Conservation (phyloP, 2,329 filamentous ascomycete genomes). For the Aspergillus vadensis region DNA sequence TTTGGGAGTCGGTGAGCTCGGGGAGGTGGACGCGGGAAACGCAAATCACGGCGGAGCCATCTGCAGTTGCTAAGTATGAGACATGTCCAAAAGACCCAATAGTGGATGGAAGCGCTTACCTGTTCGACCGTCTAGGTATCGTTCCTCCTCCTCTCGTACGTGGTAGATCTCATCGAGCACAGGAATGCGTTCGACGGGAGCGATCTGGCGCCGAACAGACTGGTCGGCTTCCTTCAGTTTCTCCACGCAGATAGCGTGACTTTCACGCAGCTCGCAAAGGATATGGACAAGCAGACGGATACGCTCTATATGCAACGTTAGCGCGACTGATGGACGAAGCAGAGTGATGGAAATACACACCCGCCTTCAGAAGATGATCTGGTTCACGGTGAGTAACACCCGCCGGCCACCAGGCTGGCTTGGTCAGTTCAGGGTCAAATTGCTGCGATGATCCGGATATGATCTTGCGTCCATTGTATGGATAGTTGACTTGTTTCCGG, state of each 20-base stretch:
- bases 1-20: slow-evolving; percentile 22
- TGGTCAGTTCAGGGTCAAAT: slow-evolving; percentile 37
- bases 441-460: slow-evolving; percentile 33
- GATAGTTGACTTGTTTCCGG: slow-evolving; percentile 40
- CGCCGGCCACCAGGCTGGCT: slow-evolving; percentile 38
- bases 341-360: slow-evolving; percentile 19
- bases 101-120: slow-evolving; percentile 23
- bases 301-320: slow-evolving; percentile 22
- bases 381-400: slow-evolving; percentile 37
- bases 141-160: slow-evolving; percentile 37
- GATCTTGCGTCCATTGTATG: slow-evolving; percentile 38
- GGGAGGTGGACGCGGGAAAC: slow-evolving; percentile 34
- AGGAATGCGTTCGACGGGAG: slow-evolving; percentile 30
- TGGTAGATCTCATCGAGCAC: slow-evolving; percentile 40
- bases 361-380: slow-evolving; percentile 36
- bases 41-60: slow-evolving; percentile 28
- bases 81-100: not conserved
- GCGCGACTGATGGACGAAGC: not conserved
- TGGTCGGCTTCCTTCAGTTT: slow-evolving; percentile 38
- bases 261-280: slow-evolving; percentile 37
- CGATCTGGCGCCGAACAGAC: slow-evolving; percentile 37
- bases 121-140: slow-evolving; percentile 31
- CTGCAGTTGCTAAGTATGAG: slow-evolving; percentile 16
- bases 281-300: slow-evolving; percentile 37
- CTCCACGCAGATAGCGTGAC: slow-evolving; percentile 35